Evolutionary conservation across 208 protist species (phyloP).

Genomic region (Trypanosoma rangeli): DNA sequence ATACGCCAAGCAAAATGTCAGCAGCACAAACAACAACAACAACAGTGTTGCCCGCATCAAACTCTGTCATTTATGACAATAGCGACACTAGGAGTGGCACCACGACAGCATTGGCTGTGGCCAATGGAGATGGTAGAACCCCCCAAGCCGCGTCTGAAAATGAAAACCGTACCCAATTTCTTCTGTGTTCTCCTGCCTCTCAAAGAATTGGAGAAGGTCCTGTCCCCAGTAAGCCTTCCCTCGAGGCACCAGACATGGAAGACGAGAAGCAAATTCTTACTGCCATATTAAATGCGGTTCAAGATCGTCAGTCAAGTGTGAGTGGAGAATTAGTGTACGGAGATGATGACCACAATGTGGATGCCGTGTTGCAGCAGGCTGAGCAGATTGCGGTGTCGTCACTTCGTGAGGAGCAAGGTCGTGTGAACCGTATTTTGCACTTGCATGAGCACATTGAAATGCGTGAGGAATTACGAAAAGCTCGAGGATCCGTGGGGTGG

Average conservation of each 20-base stretch:
- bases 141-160: background rate
- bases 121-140: background rate
- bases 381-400: constrained; percentile 44
- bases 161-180: background rate
- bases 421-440: constrained; percentile 45
- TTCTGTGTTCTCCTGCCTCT: background rate
- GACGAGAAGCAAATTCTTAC: constrained; percentile 55
- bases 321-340: constrained; percentile 56
- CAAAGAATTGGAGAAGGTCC: background rate
- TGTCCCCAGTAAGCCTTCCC: background rate
- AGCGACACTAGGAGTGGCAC: background rate
- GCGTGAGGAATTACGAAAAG: constrained; percentile 30
- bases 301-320: constrained; percentile 60
- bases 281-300: constrained; percentile 58
- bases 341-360: constrained; percentile 35
- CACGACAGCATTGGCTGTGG: background rate
- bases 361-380: constrained; percentile 48
- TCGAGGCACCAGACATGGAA: constrained; percentile 3
- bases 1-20: background rate
- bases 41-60: background rate
- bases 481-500: constrained; percentile 35
- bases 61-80: background rate
- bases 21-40: background rate
- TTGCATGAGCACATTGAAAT: constrained; percentile 65
- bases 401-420: constrained; percentile 8